Percentiles rank a stretch among this genome's conserved stretches.
Evolutionary conservation across 176 grass and related monocot genomes (phyloP).

Genomic region (Bolboschoenus planiculmis): DNA sequence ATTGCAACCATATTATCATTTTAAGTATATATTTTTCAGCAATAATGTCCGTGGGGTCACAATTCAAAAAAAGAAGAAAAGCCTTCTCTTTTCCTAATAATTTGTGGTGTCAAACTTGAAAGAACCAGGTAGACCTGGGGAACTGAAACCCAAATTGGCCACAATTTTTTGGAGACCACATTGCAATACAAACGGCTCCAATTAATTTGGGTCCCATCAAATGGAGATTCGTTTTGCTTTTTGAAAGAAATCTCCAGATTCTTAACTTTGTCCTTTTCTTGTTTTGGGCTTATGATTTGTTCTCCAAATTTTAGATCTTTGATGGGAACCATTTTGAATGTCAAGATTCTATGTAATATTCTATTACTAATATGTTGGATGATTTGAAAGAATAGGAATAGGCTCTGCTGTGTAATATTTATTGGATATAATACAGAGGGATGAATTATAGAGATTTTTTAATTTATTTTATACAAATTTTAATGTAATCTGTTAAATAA

Average conservation of each 20-base stretch:
- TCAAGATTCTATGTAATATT: too few relatives aligned
- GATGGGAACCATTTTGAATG: too few relatives aligned
- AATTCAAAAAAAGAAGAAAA: too few relatives aligned
- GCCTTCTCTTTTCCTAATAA: too few relatives aligned
- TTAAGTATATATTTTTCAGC: not conserved
- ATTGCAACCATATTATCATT: too few relatives aligned
- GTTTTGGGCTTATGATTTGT: not conserved
- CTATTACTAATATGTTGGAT: too few relatives aligned
- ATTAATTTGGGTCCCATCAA: not conserved
- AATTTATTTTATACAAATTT: too few relatives aligned
- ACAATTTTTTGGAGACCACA: not conserved
- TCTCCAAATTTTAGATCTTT: not conserved
- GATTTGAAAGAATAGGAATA: too few relatives aligned
- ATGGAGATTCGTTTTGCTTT: not conserved
- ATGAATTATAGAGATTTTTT: too few relatives aligned
- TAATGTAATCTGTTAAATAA: too few relatives aligned
- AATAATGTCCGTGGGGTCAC: not conserved
- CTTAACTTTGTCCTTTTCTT: not conserved
- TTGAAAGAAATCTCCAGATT: not conserved
- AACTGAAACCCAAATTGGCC: not conserved
- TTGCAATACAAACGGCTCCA: not conserved
- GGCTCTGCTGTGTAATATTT: too few relatives aligned
- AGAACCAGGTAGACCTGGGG: not conserved
- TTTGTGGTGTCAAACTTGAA: not conserved
- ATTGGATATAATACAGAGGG: too few relatives aligned